Evolutionary conservation across 1,284 basidiomycete genomes (phyloP).

Genomic region (Takashimella koratensis): DNA sequence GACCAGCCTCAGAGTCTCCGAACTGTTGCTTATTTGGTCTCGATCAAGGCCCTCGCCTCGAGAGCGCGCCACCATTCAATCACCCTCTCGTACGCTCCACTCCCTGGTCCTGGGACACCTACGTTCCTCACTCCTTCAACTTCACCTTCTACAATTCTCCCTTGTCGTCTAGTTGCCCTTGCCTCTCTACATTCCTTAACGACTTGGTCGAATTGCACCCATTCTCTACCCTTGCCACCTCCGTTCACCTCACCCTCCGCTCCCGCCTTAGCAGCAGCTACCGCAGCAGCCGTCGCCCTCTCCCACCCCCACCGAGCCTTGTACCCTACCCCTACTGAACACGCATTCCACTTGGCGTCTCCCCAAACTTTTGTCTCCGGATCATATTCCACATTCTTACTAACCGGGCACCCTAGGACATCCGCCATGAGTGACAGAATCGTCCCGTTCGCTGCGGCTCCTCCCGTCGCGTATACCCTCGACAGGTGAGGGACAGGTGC

Average conservation of each 20-base stretch:
- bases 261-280: neutral
- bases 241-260: constrained; percentile 12
- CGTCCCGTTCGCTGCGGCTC: constrained; percentile 68
- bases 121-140: constrained; percentile 35
- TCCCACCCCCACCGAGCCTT: constrained; percentile 47
- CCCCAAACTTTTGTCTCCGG: constrained; percentile 39
- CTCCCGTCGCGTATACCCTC: constrained; percentile 73
- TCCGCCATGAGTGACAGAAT: constrained; percentile 75
- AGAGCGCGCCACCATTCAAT: constrained; percentile 28
- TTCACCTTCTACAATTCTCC: constrained; percentile 3
- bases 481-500: constrained; percentile 54
- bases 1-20: no score
- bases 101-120: constrained; percentile 18
- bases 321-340: constrained; percentile 46
- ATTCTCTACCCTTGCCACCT: constrained; percentile 9
- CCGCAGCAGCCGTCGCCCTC: constrained; percentile 8
- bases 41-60: constrained; percentile 21
- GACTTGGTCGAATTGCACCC: constrained; percentile 25
- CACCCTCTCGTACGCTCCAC: constrained; percentile 22
- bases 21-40: neutral
- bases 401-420: constrained; percentile 69
- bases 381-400: constrained; percentile 37
- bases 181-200: constrained; percentile 23
- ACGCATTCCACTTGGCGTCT: constrained; percentile 42
- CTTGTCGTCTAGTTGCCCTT: constrained; percentile 6